A percentile compares a stretch with the other conserved stretches of the same genome.
Conservation (phyloP, 305 asterid species). For the Fraxinus baroniana region DNA sequence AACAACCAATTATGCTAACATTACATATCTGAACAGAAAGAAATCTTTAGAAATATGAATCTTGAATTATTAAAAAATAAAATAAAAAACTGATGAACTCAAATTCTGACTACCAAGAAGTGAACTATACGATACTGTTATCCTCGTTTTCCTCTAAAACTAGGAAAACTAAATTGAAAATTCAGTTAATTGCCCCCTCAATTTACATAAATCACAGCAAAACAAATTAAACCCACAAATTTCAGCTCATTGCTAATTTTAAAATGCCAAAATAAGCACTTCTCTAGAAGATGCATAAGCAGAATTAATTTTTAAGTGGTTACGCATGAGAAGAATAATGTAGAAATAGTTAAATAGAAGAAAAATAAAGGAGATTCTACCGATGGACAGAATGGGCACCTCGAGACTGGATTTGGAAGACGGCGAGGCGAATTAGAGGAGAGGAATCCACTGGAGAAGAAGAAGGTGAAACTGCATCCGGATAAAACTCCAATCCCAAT, state of each 20-base stretch:
- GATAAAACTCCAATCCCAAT: conserved; percentile 62
- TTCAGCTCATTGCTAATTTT: too few relatives aligned
- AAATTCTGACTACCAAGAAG: not conserved
- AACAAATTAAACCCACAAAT: not conserved
- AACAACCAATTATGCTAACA: not conserved
- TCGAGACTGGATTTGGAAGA: conserved; percentile 36
- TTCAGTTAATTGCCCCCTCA: not conserved
- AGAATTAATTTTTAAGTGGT: not conserved
- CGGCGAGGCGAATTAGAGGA: conserved; percentile 33
- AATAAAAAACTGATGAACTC: not conserved
- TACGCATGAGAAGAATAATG: not conserved
- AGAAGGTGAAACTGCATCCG: conserved; percentile 78
- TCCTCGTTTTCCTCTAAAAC: not conserved
- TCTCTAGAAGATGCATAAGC: not conserved
- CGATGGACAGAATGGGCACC: conserved; percentile 34
- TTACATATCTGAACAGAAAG: not conserved
- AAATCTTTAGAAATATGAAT: not conserved
- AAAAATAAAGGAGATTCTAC: not conserved
- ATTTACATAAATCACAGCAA: not conserved
- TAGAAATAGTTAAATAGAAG: not conserved
- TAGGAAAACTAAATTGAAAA: not conserved
- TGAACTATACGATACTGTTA: not conserved
- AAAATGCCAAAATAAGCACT: not conserved
- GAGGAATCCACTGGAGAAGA: conserved; percentile 70
- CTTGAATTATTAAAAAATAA: too few relatives aligned